Percentiles rank a stretch among this genome's conserved stretches.
phyloP scores from a whole-genome alignment of 352 stramenopile species.

The Sclerospora graminicola region DNA sequence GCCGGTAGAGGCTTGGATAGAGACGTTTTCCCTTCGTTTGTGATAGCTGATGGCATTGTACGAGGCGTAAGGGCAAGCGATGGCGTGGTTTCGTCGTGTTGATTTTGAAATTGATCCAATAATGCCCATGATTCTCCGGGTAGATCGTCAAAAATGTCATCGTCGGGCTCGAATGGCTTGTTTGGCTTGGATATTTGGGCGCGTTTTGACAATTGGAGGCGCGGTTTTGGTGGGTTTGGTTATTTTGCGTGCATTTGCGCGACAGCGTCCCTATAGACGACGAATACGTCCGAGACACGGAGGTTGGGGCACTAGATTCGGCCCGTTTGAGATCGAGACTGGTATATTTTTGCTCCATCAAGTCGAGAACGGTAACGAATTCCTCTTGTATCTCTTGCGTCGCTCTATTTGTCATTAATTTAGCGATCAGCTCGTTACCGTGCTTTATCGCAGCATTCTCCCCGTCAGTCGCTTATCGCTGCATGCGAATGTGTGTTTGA shows the following conservation, averaged over 20 bases:
- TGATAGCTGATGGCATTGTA: no score
- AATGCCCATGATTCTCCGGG: slow-evolving; percentile 71
- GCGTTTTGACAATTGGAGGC: no score
- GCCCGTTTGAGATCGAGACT: slow-evolving; percentile 15
- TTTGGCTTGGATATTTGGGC: no score
- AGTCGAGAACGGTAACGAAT: slow-evolving; percentile 42
- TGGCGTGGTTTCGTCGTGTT: no score
- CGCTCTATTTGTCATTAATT: slow-evolving; percentile 7
- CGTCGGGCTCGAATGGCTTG: slow-evolving; percentile 10
- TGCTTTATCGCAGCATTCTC: background rate
- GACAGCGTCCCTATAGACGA: slow-evolving; percentile 15
- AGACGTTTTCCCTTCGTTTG: no score
- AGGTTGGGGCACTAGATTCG: background rate
- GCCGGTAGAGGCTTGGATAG: no score
- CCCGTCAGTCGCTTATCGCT: slow-evolving; percentile 6
- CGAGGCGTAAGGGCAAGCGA: slow-evolving; percentile 18
- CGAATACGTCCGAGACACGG: no score
- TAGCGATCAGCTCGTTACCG: background rate
- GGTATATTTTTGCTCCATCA: slow-evolving; percentile 52
- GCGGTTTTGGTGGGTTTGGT: no score
- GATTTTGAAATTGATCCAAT: slow-evolving; percentile 52
- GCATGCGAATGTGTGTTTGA: slow-evolving; percentile 2
- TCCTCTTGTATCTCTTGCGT: slow-evolving; percentile 48
- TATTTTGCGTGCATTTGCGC: no score
- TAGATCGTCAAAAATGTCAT: slow-evolving; percentile 53